phyloP scores from a whole-genome alignment of 345 rosid species.

The Syzygium aqueum region DNA sequence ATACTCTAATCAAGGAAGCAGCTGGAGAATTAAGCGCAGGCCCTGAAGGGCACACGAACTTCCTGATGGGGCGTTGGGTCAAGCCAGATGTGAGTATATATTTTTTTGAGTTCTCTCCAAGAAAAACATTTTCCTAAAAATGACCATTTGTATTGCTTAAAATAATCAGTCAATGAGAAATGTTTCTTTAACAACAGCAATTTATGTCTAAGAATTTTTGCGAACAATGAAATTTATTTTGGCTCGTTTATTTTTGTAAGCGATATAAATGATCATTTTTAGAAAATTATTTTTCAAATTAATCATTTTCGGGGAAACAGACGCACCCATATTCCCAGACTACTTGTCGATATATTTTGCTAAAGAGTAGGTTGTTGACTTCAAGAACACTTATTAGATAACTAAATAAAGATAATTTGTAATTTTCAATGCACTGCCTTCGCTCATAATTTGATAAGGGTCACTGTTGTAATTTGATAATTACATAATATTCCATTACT shows the following conservation, averaged over 20 bases:
- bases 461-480: too few relatives aligned
- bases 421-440: too few relatives aligned
- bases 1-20: background rate
- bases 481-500: too few relatives aligned
- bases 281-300: background rate
- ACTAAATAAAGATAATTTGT: too few relatives aligned
- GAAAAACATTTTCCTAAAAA: fast-evolving
- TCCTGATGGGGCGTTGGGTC: conserved; percentile 60
- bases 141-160: fast-evolving
- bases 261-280: fast-evolving
- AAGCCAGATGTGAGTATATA: conserved; percentile 48
- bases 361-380: background rate
- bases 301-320: background rate
- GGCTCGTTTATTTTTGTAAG: background rate
- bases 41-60: background rate
- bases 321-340: fast-evolving
- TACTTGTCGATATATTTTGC: background rate
- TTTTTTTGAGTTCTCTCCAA: background rate
- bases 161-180: background rate
- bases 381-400: too few relatives aligned
- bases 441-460: too few relatives aligned
- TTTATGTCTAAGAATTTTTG: background rate
- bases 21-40: background rate
- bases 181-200: background rate
- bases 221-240: background rate